Conservation (phyloP, 108 stramenopile species). For the Pseudonitzschia multiseries region DNA sequence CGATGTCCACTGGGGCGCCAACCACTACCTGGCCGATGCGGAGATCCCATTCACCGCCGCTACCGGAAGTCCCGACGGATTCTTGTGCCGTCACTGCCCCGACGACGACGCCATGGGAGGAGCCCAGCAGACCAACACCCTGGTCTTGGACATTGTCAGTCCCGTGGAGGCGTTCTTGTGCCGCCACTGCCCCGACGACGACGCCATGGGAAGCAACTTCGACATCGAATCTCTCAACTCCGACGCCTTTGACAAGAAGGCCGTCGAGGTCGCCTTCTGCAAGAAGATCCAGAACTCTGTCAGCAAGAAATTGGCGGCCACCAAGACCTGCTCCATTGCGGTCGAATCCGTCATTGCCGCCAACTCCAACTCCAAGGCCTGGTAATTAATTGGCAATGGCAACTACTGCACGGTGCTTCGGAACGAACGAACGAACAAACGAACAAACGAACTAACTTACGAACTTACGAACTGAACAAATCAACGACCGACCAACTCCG, state of each 20-base stretch:
- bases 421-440: too few relatives aligned
- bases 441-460: too few relatives aligned
- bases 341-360: slow-evolving; percentile 10
- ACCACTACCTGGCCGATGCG: slow-evolving; percentile 16
- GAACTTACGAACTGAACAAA: too few relatives aligned
- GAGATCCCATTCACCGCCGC: slow-evolving; percentile 17
- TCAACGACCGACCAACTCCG: too few relatives aligned
- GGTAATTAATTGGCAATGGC: neutral
- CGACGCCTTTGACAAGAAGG: slow-evolving; percentile 2
- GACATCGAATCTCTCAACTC: neutral
- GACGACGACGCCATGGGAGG: slow-evolving; percentile 5
- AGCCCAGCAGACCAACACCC: slow-evolving; percentile 10
- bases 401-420: too few relatives aligned
- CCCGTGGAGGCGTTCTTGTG: slow-evolving; percentile 2
- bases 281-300: slow-evolving; percentile 12
- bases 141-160: slow-evolving; percentile 21
- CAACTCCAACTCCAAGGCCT: neutral
- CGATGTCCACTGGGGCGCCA: slow-evolving; percentile 15
- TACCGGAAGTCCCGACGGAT: slow-evolving; percentile 6
- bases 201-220: slow-evolving; percentile 1
- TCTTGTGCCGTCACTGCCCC: neutral
- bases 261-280: slow-evolving; percentile 16
- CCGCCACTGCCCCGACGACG: slow-evolving; percentile 14
- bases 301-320: neutral
- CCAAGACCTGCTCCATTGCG: slow-evolving; percentile 11